Conservation (phyloP, 441 rosid genomes). For the Iberis amara region DNA sequence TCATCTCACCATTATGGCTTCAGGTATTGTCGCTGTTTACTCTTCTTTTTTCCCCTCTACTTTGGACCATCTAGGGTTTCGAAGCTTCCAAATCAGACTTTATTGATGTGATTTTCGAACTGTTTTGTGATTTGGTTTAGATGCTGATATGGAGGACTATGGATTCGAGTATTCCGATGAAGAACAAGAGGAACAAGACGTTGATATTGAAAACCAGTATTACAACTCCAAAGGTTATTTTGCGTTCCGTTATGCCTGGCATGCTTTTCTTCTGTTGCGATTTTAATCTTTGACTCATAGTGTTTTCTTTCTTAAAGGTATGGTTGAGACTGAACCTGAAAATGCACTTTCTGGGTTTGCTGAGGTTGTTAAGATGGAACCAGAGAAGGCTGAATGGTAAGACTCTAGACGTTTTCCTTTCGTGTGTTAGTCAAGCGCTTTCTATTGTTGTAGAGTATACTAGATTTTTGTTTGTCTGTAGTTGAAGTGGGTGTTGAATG, state of each 20-base stretch:
- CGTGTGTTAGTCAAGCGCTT: no score
- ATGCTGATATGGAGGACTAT: slow-evolving; percentile 99
- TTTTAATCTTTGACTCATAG: background rate
- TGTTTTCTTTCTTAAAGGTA: slow-evolving; percentile 36
- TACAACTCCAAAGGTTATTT: slow-evolving; percentile 81
- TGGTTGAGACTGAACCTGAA: slow-evolving; percentile 92
- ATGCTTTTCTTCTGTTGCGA: background rate
- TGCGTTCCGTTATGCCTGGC: background rate
- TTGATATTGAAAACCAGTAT: slow-evolving; percentile 92
- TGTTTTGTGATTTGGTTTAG: slow-evolving; percentile 32
- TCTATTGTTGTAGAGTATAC: background rate
- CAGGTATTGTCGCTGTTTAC: slow-evolving; percentile 29
- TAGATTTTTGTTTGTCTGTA: background rate
- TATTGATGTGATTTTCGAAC: no score
- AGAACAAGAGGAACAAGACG: slow-evolving; percentile 97
- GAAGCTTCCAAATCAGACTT: background rate
- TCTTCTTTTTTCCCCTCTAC: background rate
- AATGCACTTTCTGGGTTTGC: slow-evolving; percentile 92
- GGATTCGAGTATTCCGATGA: slow-evolving; percentile 97
- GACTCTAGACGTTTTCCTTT: background rate
- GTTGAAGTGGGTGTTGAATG: background rate
- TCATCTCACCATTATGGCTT: slow-evolving; percentile 30
- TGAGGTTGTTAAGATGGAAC: slow-evolving; percentile 92
- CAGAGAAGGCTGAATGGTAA: slow-evolving; percentile 98
- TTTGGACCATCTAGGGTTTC: slow-evolving; percentile 10